phyloP scores from a whole-genome alignment of 495 filamentous ascomycete genomes.

The Penicillium lividum region DNA sequence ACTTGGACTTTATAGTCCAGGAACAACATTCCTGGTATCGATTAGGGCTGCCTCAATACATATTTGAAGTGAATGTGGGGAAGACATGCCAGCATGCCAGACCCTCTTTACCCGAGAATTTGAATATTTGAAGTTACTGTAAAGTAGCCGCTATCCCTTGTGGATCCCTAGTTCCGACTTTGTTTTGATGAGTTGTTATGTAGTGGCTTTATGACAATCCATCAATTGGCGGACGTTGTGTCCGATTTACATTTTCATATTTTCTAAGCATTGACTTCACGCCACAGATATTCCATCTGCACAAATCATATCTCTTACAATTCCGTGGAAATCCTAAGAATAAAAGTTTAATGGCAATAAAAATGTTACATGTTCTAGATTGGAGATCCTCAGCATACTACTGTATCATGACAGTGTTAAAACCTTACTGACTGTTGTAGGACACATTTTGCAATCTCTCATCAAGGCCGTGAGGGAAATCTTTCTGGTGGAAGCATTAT shows the following conservation, averaged over 20 bases:
- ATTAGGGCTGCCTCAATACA: neutral
- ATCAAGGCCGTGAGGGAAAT: constrained; percentile 11
- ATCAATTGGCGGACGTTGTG: neutral
- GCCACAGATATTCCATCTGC: neutral
- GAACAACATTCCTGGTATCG: neutral
- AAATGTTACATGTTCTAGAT: neutral
- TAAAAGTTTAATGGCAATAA: neutral
- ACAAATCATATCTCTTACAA: neutral
- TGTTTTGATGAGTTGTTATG: neutral
- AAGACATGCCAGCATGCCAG: neutral
- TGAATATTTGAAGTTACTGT: neutral
- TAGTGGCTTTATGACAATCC: neutral
- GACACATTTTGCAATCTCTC: too few species aligned
- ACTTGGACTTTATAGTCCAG: neutral
- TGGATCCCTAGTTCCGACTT: neutral
- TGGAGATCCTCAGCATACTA: neutral
- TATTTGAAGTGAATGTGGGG: neutral
- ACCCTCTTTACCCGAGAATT: neutral
- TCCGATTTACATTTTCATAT: neutral
- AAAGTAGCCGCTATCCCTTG: neutral
- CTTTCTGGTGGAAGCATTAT: constrained; percentile 31
- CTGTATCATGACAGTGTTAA: neutral
- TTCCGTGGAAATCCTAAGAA: neutral
- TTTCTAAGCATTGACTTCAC: neutral
- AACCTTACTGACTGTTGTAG: too few species aligned